Base-by-base conservation (phyloP, 169 alveolate species). In the Cryptosporidium andersoni region DNA sequence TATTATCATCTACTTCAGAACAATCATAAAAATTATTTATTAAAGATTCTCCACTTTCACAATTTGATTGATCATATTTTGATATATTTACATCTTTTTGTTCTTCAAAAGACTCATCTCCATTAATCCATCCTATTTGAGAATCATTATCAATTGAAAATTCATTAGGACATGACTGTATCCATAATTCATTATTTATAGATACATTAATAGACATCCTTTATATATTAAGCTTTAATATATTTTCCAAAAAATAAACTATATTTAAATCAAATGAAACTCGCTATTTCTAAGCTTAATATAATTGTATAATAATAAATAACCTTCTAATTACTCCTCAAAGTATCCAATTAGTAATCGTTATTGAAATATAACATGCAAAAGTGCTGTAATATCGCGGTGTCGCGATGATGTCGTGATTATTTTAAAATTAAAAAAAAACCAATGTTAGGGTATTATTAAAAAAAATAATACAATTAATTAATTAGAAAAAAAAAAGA, bases 1-100 rank as follows among this genome's bases (percentile, higher is more conserved):
- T 53, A 16, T 39, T 60, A 11, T 74, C 85, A 58, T 74, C 85
- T 40, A 74, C 63, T 4, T 60, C 85, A 1, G 85, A 37, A 48
- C 74, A 74, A 51, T 74, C 85, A 43, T 74, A 74, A 43, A 74
- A 74, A 25, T 48, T 60, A 34, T 60, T 74, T 6, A 55, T 48
- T 3, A 74, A n/a, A 6, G 85, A 45, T 42, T 66, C 65, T 16
- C 60, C 85, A 4, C 55, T 56, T 2, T 40, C 45, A n/a, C 9
- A 16, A n/a, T 36, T 48, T 8, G 67, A 42, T n/a, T 43, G 40
- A 9, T 39, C 45, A 36, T 36, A 74, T 8, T 16, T 42, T 12
- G 11, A 39, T 58, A 48, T 58, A 9, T 60, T 62, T 11, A 49
- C 7, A 14, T 60, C 85, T 25, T 74, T 74, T 8, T 58, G 55